These are phyloP conservation scores for Marasmius tenuissimus DNA, from an alignment of 1,284 basidiomycete genomes.

Conservation along the genomic window DNA sequence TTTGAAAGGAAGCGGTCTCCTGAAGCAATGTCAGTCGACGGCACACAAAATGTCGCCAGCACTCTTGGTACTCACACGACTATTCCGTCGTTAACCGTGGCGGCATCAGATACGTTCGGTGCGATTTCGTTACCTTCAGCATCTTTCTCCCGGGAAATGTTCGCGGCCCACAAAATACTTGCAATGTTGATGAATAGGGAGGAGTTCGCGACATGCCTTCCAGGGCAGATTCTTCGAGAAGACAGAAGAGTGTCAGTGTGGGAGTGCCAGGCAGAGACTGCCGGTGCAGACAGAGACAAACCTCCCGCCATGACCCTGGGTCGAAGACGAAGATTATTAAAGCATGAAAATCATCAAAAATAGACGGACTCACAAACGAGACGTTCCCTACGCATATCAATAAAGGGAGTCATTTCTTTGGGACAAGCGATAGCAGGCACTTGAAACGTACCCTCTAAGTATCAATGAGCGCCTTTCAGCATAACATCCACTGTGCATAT, in stretches of 20 bases:
- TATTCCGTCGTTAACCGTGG: conserved; percentile 1
- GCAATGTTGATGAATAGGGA: conserved; percentile 6
- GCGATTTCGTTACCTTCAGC: background rate
- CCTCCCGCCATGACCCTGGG: background rate
- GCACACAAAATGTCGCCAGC: background rate
- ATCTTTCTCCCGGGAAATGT: background rate
- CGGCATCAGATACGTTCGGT: background rate
- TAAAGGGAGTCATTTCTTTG: background rate
- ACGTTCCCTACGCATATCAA: background rate
- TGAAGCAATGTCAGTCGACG: background rate
- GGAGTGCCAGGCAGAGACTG: too few relatives aligned
- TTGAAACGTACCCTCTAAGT: conserved; percentile 1
- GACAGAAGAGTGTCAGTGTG: background rate
- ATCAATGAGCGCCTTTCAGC: background rate
- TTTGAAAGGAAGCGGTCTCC: background rate
- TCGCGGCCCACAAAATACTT: background rate
- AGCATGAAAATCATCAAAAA: background rate
- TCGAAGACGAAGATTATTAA: background rate
- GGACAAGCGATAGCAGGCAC: background rate
- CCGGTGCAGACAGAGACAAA: background rate
- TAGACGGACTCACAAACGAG: background rate
- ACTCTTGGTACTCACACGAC: background rate
- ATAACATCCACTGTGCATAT: background rate
- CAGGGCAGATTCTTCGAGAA: conserved; percentile 3
- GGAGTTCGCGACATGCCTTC: conserved; percentile 2